Percentiles rank a stretch among this genome's conserved stretches.
phyloP scores from a whole-genome alignment of 305 asterid species.

The Lippia alba region DNA sequence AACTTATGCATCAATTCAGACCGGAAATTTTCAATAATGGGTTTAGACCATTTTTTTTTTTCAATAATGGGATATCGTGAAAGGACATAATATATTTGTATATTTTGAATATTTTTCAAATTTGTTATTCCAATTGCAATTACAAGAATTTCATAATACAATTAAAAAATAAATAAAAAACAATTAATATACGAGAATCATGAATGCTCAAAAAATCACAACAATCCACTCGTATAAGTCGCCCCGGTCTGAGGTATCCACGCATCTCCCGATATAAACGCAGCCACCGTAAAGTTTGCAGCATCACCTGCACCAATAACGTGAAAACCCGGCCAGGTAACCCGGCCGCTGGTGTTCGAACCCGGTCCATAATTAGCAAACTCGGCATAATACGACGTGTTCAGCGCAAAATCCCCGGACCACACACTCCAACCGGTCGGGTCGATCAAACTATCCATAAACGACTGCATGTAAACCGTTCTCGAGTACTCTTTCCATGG shows the following conservation, averaged over 20 bases:
- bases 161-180: background rate
- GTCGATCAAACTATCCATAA: constrained; percentile 45
- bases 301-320: constrained; percentile 52
- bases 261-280: constrained; percentile 53
- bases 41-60: no score
- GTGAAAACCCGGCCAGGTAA: constrained; percentile 72
- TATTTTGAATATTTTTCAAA: no score
- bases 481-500: constrained; percentile 80
- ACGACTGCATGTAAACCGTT: constrained; percentile 60
- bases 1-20: no score
- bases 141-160: background rate
- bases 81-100: no score
- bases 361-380: constrained; percentile 70
- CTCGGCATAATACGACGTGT: constrained; percentile 74
- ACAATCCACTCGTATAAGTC: constrained; percentile 50
- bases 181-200: background rate
- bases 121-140: background rate
- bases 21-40: no score
- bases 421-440: constrained; percentile 76
- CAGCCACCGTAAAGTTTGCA: constrained; percentile 53
- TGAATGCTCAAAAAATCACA: constrained; percentile 6
- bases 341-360: constrained; percentile 53
- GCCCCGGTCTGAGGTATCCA: constrained; percentile 70
- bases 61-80: no score
- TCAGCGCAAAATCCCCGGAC: constrained; percentile 65